Evolutionary conservation across 306 rosid genomes (phyloP), one percentile per base, ranked within the genome.

Genomic region (Dalbergia cochinchinensis): DNA sequence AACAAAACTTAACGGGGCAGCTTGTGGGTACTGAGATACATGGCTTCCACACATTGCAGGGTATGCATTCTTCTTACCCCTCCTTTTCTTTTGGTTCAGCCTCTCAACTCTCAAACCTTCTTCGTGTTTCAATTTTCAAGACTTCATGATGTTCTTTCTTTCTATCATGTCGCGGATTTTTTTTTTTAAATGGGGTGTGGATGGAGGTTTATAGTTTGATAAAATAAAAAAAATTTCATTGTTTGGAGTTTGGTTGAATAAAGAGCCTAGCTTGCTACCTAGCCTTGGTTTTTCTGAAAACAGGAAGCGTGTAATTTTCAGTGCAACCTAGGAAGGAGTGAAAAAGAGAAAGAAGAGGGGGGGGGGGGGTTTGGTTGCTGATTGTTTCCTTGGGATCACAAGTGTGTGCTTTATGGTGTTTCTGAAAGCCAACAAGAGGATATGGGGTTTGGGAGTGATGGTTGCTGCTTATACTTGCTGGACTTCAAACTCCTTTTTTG

Each of bases 1-100:
- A 54, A 31, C 77, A 35, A 15, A 78, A 60, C 45, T 89, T 81
- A 77, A 89, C 85, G 3, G 92, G 87, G 33, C 88, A 22, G 71
- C 94, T 96, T 22, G 89, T 83, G 41, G 91, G 93, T 73, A 53
- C 98, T 4, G 97, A 96, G 79, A 93, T 96, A 83, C 99, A 93
- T 93, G 99, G 99, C 7, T 96, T 96, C 80, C 98, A 86, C 87
- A 90, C 96, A 19, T 57, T 89, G 90, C 88, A 74, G 54, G 98
- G 99, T 93, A 80, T 50, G 33, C 6, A 8, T 37, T 26, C 39
- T 14, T 45, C 11, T 8, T 20, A 3, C 11, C 4, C 19, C 2
- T 44, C 33, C 18, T 4, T 8, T n/a, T 63, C 3, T 22, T 60
- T 68, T 65, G 34, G 66, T 70, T 63, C 10, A 71, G 26, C 50